Evolutionary conservation across 345 rosid genomes (phyloP), one percentile per base, ranked within the genome.

Genomic region (Kandelia obovata): DNA sequence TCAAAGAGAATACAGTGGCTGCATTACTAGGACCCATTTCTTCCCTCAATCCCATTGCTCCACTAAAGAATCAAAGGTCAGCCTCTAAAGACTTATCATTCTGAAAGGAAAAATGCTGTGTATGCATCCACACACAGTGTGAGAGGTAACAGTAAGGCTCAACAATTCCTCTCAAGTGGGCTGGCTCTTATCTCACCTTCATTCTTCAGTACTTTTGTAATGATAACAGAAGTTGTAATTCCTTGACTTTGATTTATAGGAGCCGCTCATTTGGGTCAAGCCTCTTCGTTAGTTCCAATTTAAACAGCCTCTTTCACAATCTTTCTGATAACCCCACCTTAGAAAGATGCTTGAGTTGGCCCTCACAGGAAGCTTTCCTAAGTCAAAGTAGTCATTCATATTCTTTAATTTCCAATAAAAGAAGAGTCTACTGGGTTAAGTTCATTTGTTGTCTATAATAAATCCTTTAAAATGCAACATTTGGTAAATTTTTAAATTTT

Each of bases 221-320:
- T 81, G 64, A 70, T 75, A 75, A 60, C 35, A 37, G 21, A 43
- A 34, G 64, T 64, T 63, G 73, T 55, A 47, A 73, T 66, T 70
- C 66, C 70, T 78, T 68, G 68, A 73, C 71, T 69, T 56, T 58
- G 68, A 37, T 62, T 58, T 62, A 20, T 17, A 47, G 61, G 62
- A 28, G 47, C 62, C 46, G 59, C 65, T 46, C 15, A 53, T 51
- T 58, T 67, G 43, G 70, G 71, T 72, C 78, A 73, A 25, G 62
- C 70, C 53, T 53, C 37, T 64, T 34, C 35, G 32, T 11, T 51
- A 46, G 70, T 39, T 74, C 43, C 64, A 63, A 31, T 71, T 56
- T 64, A 25, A 76, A 67, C 66, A 30, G 19, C 46, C 32, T 62
- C 64, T 60, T 69, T 43, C 71, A 52, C 57, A 61, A 27, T 21